Evolutionary conservation across 495 filamentous ascomycete species (phyloP).

Genomic region (Parachaetomium inaequale): DNA sequence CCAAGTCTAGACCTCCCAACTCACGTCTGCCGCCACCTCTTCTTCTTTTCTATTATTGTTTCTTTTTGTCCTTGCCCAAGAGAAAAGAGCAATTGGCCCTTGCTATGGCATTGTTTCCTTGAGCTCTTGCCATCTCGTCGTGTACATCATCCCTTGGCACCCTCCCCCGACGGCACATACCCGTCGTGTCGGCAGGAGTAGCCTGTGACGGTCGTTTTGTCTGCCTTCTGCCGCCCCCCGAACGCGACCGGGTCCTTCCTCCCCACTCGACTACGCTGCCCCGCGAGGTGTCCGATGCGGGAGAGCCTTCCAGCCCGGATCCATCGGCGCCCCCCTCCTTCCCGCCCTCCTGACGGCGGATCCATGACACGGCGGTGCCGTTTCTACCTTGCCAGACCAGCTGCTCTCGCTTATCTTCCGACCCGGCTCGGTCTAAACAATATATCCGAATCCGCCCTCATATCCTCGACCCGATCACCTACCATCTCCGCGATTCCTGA

Average conservation of each 20-base stretch:
- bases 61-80: constrained; percentile 36
- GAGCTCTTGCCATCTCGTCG: constrained; percentile 20
- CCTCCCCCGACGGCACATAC: constrained; percentile 19
- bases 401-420: constrained; percentile 17
- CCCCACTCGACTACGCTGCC: constrained; percentile 1
- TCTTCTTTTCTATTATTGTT: constrained; percentile 36
- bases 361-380: constrained; percentile 23
- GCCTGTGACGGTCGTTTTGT: constrained; percentile 34
- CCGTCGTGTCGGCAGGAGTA: constrained; percentile 28
- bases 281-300: not conserved
- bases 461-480: not conserved
- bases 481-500: not conserved
- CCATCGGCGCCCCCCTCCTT: not conserved
- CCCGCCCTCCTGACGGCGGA: constrained; percentile 12
- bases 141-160: constrained; percentile 23
- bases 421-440: constrained; percentile 10
- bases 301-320: constrained; percentile 1
- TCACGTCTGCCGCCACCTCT: constrained; percentile 33
- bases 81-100: constrained; percentile 34
- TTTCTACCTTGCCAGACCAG: constrained; percentile 11
- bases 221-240: constrained; percentile 19
- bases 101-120: constrained; percentile 46
- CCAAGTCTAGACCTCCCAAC: constrained; percentile 38
- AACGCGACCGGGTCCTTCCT: constrained; percentile 25
- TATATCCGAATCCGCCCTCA: not conserved